Base-by-base conservation (phyloP, 1,284 basidiomycete genomes). In the Mycena citricolor region DNA sequence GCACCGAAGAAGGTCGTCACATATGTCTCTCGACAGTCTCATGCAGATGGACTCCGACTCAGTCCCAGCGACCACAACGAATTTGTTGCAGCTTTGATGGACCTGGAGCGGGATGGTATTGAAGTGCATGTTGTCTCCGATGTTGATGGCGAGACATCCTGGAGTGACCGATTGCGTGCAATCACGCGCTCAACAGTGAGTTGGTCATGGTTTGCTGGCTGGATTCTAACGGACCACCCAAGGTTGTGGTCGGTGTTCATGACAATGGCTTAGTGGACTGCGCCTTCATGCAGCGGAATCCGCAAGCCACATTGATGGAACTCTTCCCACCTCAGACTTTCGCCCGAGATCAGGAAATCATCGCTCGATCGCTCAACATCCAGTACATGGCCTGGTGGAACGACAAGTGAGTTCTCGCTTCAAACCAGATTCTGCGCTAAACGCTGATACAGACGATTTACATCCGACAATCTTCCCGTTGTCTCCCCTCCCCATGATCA, bases 251-350 rank as follows among this genome's bases (percentile, higher is more conserved):
- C 31, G 85, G 87, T 28, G 81, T 85, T 4, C 76, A 86, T 56
- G 86, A 89, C 1, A 66, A 75, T 41, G 83, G 88, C 39, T 72
- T 93, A 32, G 73, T 86, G 32, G 86, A 91, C 56, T 66, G 77
- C 32, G 62, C 86, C 7, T 91, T 83, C 67, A 81, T 92, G 77
- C 74, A 74, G 32, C 79, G 77, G 1, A 74, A 75, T 10, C 61
- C 67, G 4, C 70, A 70, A 26, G 66, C 79, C n/a, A 77, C 77
- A 3, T 58, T 86, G 21, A 81, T 94, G 68, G 91, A 94, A 65
- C 76, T 94, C 61, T 93, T 91, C 69, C 84, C 81, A 13, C 65
- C 77, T 22, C 74, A 76, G 4, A 75, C 74, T n/a, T 93, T 89
- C 61, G 72, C 77, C n/a, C 74, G 74, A 36, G 86, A 91, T 57